Percentiles rank a stretch among this genome's conserved stretches.
Conservation (phyloP, 176 grass and related monocot species). For the Eleusine indica region DNA sequence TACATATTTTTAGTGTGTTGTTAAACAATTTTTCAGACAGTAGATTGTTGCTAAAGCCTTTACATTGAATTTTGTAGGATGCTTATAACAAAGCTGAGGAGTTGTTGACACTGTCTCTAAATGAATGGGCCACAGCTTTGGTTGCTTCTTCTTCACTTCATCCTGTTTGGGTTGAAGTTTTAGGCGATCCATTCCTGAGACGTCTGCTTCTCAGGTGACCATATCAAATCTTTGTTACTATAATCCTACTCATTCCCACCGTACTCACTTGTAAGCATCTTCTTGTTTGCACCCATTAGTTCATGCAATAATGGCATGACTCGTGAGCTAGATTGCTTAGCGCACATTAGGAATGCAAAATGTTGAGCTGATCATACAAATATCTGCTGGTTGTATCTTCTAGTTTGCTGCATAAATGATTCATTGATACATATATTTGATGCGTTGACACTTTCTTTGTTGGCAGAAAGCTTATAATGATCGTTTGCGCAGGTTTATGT, state of each 20-base stretch:
- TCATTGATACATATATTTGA: slow-evolving; percentile 8
- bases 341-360: slow-evolving; percentile 2
- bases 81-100: slow-evolving; percentile 78
- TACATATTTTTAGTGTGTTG: slow-evolving; percentile 30
- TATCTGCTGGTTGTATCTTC: background rate
- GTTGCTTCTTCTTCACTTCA: slow-evolving; percentile 69
- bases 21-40: slow-evolving; percentile 11
- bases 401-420: background rate
- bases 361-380: slow-evolving; percentile 9
- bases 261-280: background rate
- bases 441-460: background rate
- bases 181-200: slow-evolving; percentile 85
- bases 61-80: slow-evolving; percentile 51
- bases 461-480: slow-evolving; percentile 29
- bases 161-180: slow-evolving; percentile 81
- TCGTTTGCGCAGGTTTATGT: slow-evolving; percentile 80
- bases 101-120: slow-evolving; percentile 65
- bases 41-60: slow-evolving; percentile 34
- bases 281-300: background rate
- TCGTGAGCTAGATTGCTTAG: background rate
- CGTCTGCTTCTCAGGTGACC: slow-evolving; percentile 83
- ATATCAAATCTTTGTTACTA: slow-evolving; percentile 9
- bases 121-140: slow-evolving; percentile 66
- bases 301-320: too few species aligned
- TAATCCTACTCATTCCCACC: background rate